Base-by-base conservation (phyloP, 805 yeast genomes). In the Pichia scutulata region DNA sequence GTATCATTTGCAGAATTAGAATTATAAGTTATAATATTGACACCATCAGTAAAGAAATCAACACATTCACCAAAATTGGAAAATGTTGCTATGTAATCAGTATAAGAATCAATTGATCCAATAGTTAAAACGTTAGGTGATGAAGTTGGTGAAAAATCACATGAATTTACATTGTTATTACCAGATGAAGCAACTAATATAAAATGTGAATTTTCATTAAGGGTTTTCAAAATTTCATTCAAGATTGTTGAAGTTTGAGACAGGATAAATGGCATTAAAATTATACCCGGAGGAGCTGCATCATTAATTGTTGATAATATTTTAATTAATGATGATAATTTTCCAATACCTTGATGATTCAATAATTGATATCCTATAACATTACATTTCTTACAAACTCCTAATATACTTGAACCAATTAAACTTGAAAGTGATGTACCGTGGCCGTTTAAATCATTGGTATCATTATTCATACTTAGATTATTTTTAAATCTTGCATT, bases 391-490 rank as follows among this genome's bases (percentile, higher is more conserved):
- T 80, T 80, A 22, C 82, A 73, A 22, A 76, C 78, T 2, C 84
- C 84, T 58, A 67, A 77, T 0, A 76, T 65, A 39, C 68, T 68
- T 1, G 81, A 73, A 0, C 79, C 81, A 40, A 77, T 64, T 10
- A 78, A 62, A 2, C 82, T 82, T 0, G 84, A 82, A 22, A 79
- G 72, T 44, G 76, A 78, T 1, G 82, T 76, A 1, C 84, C 84
- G 59, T 79, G 84, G 4, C 81, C 82, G 60, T 76, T 69, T 14
- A 59, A 58, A 41, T 68, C 70, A 8, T 57, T 60, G 7, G 41
- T 24, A 14, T 41, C 28, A 7, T 13, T 12, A 10, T 26, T 41
- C 6, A 22, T 3, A 12, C 13, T 41, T 5, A 41, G 10, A n/a
- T 18, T 41, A 26, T 26, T 13, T 14, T 41, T 25, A 6, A 25